Base-by-base conservation (phyloP, 1,139 yeast species). In the Pichia cactophila region DNA sequence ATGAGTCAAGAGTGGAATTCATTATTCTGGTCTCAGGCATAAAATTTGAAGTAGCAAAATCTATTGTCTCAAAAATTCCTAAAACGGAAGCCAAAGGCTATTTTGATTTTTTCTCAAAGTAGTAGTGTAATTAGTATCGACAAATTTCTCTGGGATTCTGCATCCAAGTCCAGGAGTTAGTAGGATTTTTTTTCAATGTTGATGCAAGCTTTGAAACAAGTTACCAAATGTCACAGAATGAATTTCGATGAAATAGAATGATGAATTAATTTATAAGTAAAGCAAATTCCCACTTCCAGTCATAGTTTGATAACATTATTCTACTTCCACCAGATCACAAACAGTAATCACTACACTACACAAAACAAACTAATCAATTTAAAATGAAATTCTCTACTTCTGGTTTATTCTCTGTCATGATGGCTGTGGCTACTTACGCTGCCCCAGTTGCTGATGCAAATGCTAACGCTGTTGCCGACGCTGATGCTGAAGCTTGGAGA, bases 401-500 rank as follows among this genome's bases (percentile, higher is more conserved):
- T 20, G 43, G 41, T 36, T 43, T 51, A 43, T 26, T 51, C 31
- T 46, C 50, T 10, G 12, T 40, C n/a, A 16, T 46, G n/a, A 39
- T 51, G 36, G 43, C 50, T 16, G 14, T 42, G 17, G 40, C 45
- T 20, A 14, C 50, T 3, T 31, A 41, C 23, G 45, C 48, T n/a
- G 45, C 48, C 33, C 50, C 50, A 26, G 31, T 48, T 26, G 48
- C 50, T 3, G 41, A 37, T 16, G 48, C 51, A 16, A 44, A 46
- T 20, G 44, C 50, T 17, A 36, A 43, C 26, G 46, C 49, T 31
- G 44, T 39, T 38, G 50, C 54, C 16, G 42, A 49, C 10, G 49
- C 56, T 12, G 42, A 41, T 39, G 51, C 55, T 23, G 46, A 41
- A 20, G 52, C 52, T 40, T 49, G 51, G 49, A 26, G 35, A 12